Conservation (phyloP, 116 monocot genomes). For the Phalaenopsis hybrid region DNA sequence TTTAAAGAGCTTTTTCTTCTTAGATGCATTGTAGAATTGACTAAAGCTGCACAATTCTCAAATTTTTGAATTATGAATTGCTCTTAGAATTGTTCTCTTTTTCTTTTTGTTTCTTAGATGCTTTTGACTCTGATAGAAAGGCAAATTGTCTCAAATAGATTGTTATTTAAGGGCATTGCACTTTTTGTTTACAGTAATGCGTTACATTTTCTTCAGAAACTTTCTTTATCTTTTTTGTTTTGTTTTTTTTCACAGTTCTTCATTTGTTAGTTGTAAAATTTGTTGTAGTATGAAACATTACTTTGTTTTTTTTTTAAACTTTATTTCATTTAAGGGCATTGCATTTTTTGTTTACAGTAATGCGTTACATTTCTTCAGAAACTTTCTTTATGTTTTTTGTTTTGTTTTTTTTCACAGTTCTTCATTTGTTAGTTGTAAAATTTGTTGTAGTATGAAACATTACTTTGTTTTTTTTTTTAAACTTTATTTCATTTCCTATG, state of each 20-base stretch:
- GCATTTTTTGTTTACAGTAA: not conserved
- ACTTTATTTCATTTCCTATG: not conserved
- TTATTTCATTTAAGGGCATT: not conserved
- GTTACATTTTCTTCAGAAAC: not conserved
- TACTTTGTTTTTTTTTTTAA: not conserved
- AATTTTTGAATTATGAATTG: not conserved
- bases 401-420: not conserved
- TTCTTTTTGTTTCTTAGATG: not conserved
- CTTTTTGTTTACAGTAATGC: not conserved
- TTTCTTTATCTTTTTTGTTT: not conserved
- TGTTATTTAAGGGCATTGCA: not conserved
- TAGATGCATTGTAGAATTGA: constrained; percentile 93
- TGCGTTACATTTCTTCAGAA: not conserved
- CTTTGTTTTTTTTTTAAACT: not conserved
- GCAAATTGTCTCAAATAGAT: not conserved
- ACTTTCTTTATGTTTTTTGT: not conserved
- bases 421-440: not conserved
- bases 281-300: not conserved
- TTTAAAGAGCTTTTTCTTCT: no score
- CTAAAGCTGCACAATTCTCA: constrained; percentile 3
- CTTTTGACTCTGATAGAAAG: not conserved
- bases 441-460: not conserved
- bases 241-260: not conserved
- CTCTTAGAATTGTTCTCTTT: not conserved
- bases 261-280: not conserved